Evolutionary conservation across 345 rosid genomes (phyloP).

Genomic region (Hibiscus tridactylites): DNA sequence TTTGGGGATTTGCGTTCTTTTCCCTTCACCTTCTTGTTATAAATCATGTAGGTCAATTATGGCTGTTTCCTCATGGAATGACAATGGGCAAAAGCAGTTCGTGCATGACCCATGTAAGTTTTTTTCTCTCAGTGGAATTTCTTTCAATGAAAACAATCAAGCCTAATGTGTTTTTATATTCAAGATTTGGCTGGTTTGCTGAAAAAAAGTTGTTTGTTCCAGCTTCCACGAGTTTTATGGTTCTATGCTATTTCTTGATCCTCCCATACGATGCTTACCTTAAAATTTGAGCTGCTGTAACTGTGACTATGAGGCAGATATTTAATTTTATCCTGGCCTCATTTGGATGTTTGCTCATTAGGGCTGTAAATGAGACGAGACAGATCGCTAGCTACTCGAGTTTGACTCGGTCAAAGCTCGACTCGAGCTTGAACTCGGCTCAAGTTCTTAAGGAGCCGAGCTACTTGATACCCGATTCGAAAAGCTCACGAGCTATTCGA

Average conservation of each 20-base stretch:
- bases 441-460: too few species aligned
- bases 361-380: too few species aligned
- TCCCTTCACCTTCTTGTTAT: background rate
- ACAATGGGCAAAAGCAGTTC: constrained; percentile 96
- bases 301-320: background rate
- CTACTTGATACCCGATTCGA: too few species aligned
- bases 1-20: background rate
- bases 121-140: background rate
- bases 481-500: too few species aligned
- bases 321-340: constrained; percentile 2
- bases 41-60: constrained; percentile 62
- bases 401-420: too few species aligned
- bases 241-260: background rate
- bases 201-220: background rate
- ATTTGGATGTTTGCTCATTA: background rate
- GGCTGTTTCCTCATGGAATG: constrained; percentile 99
- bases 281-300: background rate
- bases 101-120: constrained; percentile 89
- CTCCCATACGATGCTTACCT: background rate
- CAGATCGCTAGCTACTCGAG: too few species aligned
- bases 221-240: background rate
- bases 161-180: background rate
- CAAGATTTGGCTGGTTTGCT: background rate
- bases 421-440: too few species aligned
- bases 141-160: background rate